Base-by-base conservation (phyloP, 352 stramenopile species). In the Phytophthora crassamura region DNA sequence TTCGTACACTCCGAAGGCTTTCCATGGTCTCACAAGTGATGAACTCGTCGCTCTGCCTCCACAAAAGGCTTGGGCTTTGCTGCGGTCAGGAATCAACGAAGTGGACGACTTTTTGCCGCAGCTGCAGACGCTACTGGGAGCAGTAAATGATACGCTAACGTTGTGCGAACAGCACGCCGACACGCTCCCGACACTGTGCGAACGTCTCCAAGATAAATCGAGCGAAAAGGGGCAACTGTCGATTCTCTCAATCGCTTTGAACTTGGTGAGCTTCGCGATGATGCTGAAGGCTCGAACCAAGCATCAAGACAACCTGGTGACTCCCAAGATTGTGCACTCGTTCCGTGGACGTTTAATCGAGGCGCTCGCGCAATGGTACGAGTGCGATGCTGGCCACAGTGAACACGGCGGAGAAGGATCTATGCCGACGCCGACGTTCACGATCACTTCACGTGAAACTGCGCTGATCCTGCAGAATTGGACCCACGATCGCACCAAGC, bases 401-500 rank as follows among this genome's bases (percentile, higher is more conserved):
- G 64, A 66, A 0, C 38, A 67, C 4, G 35, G 69, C 5, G 57
- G 69, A 3, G 43, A 39, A 40, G 30, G n/a, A 12, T 42, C 38
- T 4, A 67, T 73, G 16, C 78, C 77, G 3, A 68, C 67, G 3
- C 83, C 83, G 3, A 69, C 77, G 4, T 89, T 89, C 34, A 64
- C 60, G 0, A 86, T 89, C 6, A 74, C 80, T 4, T 92, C 84
- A 18, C 66, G 78, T 36, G 84, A 90, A 51, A 75, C 80, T 7
- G 64, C 70, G 7, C 51, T 88, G 11, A 79, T 92, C 12, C 63
- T 92, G 11, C 68, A 87, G 15, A 89, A 88, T 59, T 90, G 81
- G 84, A 88, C 73, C 1, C 25, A 28, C 0, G 75, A 89, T 43
- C 56, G 60, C 4, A 71, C 47, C 4, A 84, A 88, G 34, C 77